phyloP scores from a whole-genome alignment of 345 rosid genomes.

The Nasturtium officinale region DNA sequence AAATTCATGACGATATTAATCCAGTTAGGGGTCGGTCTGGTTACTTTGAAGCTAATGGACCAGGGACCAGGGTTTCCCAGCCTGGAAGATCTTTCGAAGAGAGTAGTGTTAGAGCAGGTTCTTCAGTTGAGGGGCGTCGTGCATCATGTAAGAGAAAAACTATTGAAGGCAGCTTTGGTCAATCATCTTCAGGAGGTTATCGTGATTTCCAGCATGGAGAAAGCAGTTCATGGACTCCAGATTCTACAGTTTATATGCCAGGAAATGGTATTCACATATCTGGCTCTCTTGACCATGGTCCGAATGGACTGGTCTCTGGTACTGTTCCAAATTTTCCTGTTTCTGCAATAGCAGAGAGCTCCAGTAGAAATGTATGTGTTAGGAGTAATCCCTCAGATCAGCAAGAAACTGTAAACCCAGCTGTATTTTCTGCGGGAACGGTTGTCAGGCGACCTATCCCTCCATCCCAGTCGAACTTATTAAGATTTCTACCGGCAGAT shows the following conservation, averaged over 20 bases:
- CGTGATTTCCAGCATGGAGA: slow-evolving; percentile 59
- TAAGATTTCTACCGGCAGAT: slow-evolving; percentile 53
- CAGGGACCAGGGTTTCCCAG: slow-evolving; percentile 48
- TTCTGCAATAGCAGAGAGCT: slow-evolving; percentile 51
- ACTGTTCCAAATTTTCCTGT: slow-evolving; percentile 45
- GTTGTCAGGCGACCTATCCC: slow-evolving; percentile 48
- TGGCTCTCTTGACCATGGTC: slow-evolving; percentile 48
- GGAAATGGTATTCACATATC: slow-evolving; percentile 50
- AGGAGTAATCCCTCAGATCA: slow-evolving; percentile 62
- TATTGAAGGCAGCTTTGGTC: slow-evolving; percentile 63
- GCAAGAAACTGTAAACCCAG: slow-evolving; percentile 50
- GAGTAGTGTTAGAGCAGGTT: slow-evolving; percentile 54
- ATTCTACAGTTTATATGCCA: slow-evolving; percentile 44
- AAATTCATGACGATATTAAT: slow-evolving; percentile 48
- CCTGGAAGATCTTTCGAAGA: slow-evolving; percentile 35
- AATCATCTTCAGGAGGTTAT: slow-evolving; percentile 65
- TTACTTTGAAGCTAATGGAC: slow-evolving; percentile 48
- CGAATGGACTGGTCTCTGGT: slow-evolving; percentile 51
- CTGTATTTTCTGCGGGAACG: slow-evolving; percentile 56
- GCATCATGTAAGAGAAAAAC: slow-evolving; percentile 80
- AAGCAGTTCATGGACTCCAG: slow-evolving; percentile 54
- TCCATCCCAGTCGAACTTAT: slow-evolving; percentile 49
- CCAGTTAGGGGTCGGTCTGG: slow-evolving; percentile 51
- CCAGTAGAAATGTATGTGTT: slow-evolving; percentile 58
- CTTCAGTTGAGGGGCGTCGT: slow-evolving; percentile 62